Evolutionary conservation across 495 filamentous ascomycete genomes (phyloP).

Genomic region (Podospora comata): DNA sequence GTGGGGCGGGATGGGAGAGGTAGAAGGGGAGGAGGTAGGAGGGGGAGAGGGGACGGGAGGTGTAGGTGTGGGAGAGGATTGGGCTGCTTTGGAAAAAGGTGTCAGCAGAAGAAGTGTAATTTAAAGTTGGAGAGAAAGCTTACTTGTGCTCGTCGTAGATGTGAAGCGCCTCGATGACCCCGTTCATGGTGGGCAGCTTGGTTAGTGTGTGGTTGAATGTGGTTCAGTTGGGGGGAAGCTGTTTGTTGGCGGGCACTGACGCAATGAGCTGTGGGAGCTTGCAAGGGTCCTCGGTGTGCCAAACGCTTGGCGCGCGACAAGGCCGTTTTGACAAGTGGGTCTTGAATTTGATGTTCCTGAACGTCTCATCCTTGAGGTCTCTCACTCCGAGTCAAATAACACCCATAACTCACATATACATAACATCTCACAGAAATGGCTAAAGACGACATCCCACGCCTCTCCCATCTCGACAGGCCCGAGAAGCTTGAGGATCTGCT

Average conservation of each 20-base stretch:
- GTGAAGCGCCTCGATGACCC: constrained; percentile 91
- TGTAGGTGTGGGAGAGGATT: constrained; percentile 56
- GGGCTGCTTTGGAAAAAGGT: constrained; percentile 28
- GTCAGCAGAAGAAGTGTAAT: not conserved
- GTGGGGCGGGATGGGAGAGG: constrained; percentile 75
- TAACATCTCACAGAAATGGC: constrained; percentile 33
- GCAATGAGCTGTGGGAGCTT: constrained; percentile 20
- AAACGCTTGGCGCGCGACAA: constrained; percentile 7
- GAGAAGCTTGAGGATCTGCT: constrained; percentile 53
- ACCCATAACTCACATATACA: too few relatives aligned
- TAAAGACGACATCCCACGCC: constrained; percentile 38
- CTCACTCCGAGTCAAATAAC: not conserved
- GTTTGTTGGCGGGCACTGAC: constrained; percentile 25
- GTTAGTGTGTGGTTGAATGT: not conserved
- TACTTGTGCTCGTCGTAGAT: constrained; percentile 93
- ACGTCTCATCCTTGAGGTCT: not conserved
- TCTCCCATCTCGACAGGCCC: constrained; percentile 47
- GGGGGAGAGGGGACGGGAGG: constrained; percentile 74
- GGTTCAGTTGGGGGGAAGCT: constrained; percentile 5
- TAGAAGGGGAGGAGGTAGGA: constrained; percentile 77
- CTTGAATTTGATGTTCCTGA: not conserved
- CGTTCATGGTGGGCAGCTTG: constrained; percentile 56
- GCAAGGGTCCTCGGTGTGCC: not conserved
- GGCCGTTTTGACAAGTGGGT: not conserved
- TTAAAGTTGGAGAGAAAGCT: constrained; percentile 13